Conservation (phyloP, 2,329 filamentous ascomycete genomes). For the Microsporum audouinii region DNA sequence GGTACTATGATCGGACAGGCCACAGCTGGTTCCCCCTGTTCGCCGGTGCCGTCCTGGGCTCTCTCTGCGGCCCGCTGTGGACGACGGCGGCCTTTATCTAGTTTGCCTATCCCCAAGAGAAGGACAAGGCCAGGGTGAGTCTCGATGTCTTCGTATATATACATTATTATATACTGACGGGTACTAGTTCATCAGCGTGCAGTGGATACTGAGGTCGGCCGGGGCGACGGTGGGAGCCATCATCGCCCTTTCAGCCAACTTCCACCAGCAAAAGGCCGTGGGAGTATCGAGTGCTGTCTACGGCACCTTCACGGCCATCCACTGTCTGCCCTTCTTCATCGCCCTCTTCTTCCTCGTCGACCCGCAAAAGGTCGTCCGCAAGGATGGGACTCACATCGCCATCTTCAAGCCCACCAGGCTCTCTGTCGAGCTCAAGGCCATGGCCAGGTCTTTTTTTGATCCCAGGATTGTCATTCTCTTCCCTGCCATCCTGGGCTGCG, state of each 20-base stretch:
- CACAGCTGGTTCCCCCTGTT: constrained; percentile 31
- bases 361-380: constrained; percentile 54
- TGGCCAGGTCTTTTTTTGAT: constrained; percentile 53
- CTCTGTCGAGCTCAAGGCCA: constrained; percentile 58
- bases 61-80: constrained; percentile 33
- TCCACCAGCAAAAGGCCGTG: neutral
- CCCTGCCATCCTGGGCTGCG: constrained; percentile 60
- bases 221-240: constrained; percentile 45
- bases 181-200: constrained; percentile 44
- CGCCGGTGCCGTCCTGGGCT: constrained; percentile 29
- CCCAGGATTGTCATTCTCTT: constrained; percentile 56
- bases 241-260: neutral
- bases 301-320: constrained; percentile 61
- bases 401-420: constrained; percentile 70
- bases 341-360: constrained; percentile 55
- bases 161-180: constrained; percentile 46
- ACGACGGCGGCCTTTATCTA: constrained; percentile 32
- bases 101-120: constrained; percentile 67
- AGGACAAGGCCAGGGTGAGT: constrained; percentile 69
- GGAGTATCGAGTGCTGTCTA: constrained; percentile 51
- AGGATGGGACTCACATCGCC: constrained; percentile 60
- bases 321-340: constrained; percentile 48
- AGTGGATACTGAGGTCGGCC: constrained; percentile 74
- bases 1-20: constrained; percentile 31
- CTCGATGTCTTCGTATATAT: constrained; percentile 38